Percentiles rank a stretch among this genome's conserved stretches.
These are phyloP conservation scores for Phytophthora tubulina DNA, from an alignment of 352 stramenopile species.

Conservation along the genomic window DNA sequence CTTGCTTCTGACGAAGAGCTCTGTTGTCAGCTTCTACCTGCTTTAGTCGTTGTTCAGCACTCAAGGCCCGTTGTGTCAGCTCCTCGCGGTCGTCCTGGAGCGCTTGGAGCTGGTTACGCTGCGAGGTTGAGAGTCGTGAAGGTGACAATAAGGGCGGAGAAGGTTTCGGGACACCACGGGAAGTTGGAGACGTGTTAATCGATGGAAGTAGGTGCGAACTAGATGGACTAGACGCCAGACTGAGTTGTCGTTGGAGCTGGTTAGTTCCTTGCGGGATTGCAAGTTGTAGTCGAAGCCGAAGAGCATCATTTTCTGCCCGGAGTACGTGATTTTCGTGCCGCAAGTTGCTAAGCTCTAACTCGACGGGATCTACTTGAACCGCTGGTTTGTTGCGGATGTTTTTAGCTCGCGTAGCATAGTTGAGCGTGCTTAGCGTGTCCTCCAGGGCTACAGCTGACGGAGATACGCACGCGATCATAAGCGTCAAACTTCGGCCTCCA, in stretches of 20 bases:
- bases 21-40: slow-evolving; percentile 65
- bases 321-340: slow-evolving; percentile 74
- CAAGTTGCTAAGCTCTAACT: slow-evolving; percentile 66
- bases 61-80: slow-evolving; percentile 41
- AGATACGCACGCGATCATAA: slow-evolving; percentile 89
- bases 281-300: slow-evolving; percentile 62
- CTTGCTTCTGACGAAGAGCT: slow-evolving; percentile 32
- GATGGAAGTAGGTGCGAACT: slow-evolving; percentile 44
- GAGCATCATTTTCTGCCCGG: slow-evolving; percentile 61
- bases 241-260: slow-evolving; percentile 24
- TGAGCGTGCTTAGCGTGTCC: slow-evolving; percentile 87
- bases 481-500: slow-evolving; percentile 79
- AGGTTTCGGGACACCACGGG: slow-evolving; percentile 1
- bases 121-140: slow-evolving; percentile 5
- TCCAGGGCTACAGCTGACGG: slow-evolving; percentile 64
- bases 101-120: slow-evolving; percentile 60
- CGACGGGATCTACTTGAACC: slow-evolving; percentile 73
- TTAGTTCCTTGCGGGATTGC: slow-evolving; percentile 12
- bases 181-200: slow-evolving; percentile 16
- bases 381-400: slow-evolving; percentile 88
- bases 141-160: slow-evolving; percentile 19
- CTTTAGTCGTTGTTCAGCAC: slow-evolving; percentile 41
- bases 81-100: slow-evolving; percentile 78
- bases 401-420: slow-evolving; percentile 86
- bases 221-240: slow-evolving; percentile 39